Percentiles rank a stretch among this genome's conserved stretches.
Conservation (phyloP, 768 basidiomycete species). For the Rhizopogon rudus region DNA sequence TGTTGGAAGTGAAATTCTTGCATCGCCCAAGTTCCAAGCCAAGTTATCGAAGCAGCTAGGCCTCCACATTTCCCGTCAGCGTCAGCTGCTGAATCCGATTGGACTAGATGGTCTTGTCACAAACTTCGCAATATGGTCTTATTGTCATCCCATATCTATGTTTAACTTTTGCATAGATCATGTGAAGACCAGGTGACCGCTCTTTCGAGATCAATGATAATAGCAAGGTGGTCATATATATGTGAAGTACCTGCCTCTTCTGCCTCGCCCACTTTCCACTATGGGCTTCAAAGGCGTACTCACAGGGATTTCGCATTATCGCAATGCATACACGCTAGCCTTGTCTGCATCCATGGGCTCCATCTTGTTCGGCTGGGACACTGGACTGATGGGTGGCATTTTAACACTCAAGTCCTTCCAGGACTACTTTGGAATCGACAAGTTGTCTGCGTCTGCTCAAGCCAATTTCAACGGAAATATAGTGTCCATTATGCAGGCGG, state of each 20-base stretch:
- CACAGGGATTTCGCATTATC: constrained; percentile 24
- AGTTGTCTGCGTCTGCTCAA: constrained; percentile 28
- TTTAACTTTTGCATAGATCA: background rate
- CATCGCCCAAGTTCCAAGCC: too few relatives aligned
- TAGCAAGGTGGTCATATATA: background rate
- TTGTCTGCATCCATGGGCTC: constrained; percentile 42
- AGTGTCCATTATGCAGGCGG: constrained; percentile 45
- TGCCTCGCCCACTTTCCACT: background rate
- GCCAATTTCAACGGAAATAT: constrained; percentile 46
- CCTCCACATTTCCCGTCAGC: background rate
- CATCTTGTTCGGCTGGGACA: constrained; percentile 47
- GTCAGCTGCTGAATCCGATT: background rate
- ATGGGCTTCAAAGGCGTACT: constrained; percentile 25
- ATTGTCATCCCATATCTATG: background rate
- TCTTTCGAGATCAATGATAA: background rate
- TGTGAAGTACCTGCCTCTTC: background rate
- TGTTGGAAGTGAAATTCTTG: too few relatives aligned
- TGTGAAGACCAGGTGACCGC: background rate
- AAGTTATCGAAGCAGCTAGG: background rate
- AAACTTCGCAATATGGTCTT: too few relatives aligned
- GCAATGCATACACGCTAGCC: constrained; percentile 43
- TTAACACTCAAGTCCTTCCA: constrained; percentile 42
- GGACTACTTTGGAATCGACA: constrained; percentile 41
- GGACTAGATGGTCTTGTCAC: background rate
- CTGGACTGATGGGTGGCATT: constrained; percentile 46